Percentiles rank a stretch among this genome's conserved stretches.
Evolutionary conservation across 1,139 yeast species (phyloP).

Genomic region (Candida albicans): DNA sequence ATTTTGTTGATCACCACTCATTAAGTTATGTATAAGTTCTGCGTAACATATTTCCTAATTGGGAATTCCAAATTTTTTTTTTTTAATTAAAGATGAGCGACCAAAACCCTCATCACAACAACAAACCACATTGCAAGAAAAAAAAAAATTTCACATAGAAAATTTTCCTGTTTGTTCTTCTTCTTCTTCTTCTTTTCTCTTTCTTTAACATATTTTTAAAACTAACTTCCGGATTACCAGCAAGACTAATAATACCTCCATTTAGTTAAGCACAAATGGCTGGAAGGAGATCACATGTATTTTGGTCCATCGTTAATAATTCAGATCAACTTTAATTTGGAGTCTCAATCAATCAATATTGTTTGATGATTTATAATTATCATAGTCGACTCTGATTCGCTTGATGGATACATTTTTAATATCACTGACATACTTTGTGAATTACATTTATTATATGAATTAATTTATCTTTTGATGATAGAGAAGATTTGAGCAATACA

Average conservation of each 20-base stretch:
- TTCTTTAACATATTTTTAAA: constrained; percentile 29
- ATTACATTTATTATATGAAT: no score
- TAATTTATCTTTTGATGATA: no score
- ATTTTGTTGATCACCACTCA: no score
- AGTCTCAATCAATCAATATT: no score
- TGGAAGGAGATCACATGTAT: constrained; percentile 39
- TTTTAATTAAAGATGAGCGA: no score
- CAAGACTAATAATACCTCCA: constrained; percentile 39
- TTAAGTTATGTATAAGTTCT: no score
- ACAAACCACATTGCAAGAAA: not conserved
- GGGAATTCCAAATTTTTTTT: no score
- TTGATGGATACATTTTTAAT: constrained; percentile 40
- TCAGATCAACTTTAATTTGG: constrained; percentile 25
- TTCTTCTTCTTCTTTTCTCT: constrained; percentile 14
- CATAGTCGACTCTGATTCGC: constrained; percentile 39
- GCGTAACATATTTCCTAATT: no score
- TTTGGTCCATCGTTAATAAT: constrained; percentile 37
- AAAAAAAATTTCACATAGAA: constrained; percentile 6
- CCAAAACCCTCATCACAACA: no score
- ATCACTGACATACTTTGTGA: no score
- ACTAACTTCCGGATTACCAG: constrained; percentile 53
- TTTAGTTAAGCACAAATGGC: constrained; percentile 54
- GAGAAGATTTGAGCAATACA: no score
- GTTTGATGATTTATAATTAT: no score
- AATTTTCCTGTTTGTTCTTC: constrained; percentile 7